phyloP scores from a whole-genome alignment of 164 flowering plant genomes.

The Dillenia suffruticosa region DNA sequence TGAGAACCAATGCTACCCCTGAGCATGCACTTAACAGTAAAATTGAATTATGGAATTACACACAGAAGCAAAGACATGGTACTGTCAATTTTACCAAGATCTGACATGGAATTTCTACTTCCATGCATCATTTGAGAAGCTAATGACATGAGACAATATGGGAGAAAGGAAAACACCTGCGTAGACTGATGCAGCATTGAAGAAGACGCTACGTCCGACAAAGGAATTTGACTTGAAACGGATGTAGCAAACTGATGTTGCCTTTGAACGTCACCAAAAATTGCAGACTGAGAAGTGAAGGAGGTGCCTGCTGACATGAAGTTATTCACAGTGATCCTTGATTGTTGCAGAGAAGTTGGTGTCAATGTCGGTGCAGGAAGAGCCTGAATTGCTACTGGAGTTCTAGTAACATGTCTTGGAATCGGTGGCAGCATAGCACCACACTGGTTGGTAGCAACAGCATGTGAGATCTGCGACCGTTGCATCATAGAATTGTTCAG shows the following conservation, averaged over 20 bases:
- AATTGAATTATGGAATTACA: too few relatives aligned
- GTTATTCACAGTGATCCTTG: slow-evolving; percentile 17
- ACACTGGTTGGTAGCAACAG: slow-evolving; percentile 24
- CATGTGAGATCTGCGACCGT: slow-evolving; percentile 24
- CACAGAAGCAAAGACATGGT: too few relatives aligned
- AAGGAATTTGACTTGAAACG: slow-evolving; percentile 10
- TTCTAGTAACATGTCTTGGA: slow-evolving; percentile 35
- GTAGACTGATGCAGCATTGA: slow-evolving; percentile 21
- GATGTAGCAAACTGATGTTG: slow-evolving; percentile 30
- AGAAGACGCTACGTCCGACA: slow-evolving; percentile 21
- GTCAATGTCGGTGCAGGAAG: slow-evolving; percentile 46
- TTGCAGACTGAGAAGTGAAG: slow-evolving; percentile 22
- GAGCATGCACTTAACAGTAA: too few relatives aligned
- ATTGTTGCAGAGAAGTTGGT: slow-evolving; percentile 21
- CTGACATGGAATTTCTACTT: too few relatives aligned
- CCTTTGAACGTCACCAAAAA: slow-evolving; percentile 28
- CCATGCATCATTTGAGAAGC: too few relatives aligned
- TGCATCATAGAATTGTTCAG: slow-evolving; percentile 28
- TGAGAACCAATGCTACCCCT: not conserved
- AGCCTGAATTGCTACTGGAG: slow-evolving; percentile 60
- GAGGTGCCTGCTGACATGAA: slow-evolving; percentile 14
- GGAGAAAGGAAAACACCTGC: slow-evolving; percentile 23
- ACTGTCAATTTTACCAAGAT: too few relatives aligned
- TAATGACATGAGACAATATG: too few relatives aligned
- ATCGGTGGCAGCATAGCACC: slow-evolving; percentile 24